These are phyloP conservation scores for Quercus mongolica DNA, from an alignment of 306 rosid species.

Conservation along the genomic window DNA sequence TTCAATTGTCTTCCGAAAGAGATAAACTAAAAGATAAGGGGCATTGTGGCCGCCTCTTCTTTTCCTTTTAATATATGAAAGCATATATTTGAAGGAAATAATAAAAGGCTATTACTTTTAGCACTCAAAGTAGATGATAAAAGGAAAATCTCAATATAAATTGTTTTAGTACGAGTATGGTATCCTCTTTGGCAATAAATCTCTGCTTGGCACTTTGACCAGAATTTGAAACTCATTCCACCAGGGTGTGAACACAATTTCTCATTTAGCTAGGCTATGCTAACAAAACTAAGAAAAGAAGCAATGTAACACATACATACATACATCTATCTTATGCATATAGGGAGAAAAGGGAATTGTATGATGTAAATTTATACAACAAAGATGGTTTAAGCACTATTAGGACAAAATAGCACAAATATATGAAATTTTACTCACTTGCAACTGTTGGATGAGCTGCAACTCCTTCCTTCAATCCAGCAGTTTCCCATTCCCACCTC, in stretches of 20 bases:
- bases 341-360: neutral
- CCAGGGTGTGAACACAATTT: neutral
- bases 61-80: neutral
- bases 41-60: neutral
- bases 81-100: neutral
- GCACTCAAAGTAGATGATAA: neutral
- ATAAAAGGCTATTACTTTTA: neutral
- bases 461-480: conserved; percentile 68
- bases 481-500: conserved; percentile 68
- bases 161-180: neutral
- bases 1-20: neutral
- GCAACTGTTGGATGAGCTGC: conserved; percentile 81
- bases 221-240: neutral
- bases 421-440: conserved; percentile 33
- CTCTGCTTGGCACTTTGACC: neutral
- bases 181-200: neutral
- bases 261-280: neutral
- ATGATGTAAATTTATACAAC: neutral
- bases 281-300: neutral
- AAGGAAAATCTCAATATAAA: neutral
- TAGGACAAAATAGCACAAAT: neutral
- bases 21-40: neutral
- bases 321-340: neutral
- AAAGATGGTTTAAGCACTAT: neutral
- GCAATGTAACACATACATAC: neutral